Evolutionary conservation across 345 rosid species (phyloP), one percentile per base, ranked within the genome.

Genomic region (Anacardium occidentale): DNA sequence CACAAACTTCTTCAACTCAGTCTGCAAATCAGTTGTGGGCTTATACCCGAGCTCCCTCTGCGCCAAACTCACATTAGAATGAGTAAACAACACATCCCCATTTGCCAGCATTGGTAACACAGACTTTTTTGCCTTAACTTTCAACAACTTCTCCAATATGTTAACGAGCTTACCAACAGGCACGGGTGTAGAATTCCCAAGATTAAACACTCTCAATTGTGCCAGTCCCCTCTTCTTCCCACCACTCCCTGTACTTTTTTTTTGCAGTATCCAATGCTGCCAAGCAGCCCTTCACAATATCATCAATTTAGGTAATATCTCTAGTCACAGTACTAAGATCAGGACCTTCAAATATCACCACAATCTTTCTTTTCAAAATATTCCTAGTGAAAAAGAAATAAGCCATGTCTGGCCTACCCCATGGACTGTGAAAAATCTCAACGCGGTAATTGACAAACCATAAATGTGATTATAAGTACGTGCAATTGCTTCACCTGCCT

Each of bases 341-440:
- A 15, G 74, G 82, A 3, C 84, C 85, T 24, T 83, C 83, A 40
- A 81, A 85, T 32, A 83, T 68, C 1, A 80, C 57, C 20, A 85
- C 73, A 5, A 77, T 10, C 78, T 83, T 85, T 37, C 85, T 78
- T 52, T 83, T 83, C 76, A 85, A 81, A 13, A 83, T 85, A 68
- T 79, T 84, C 69, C 66, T 75, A 5, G 85, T 85, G 77, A 85
- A 85, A 76, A 79, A 81, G 85, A 85, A 85, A 73, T 85, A 83
- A 7, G 86, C 87, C 89, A 85, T 83, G 73, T 83, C 89, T 0
- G 89, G 89, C 17, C 89, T 76, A 5, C 86, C 86, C 83, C 86
- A 81, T 1, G 89, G 89, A 25, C 89, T 85, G 89, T 83, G 77
- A 85, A 83, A 45, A 85, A 83, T 20, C 89, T 50, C 60, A 85